Base-by-base conservation (phyloP, 2,329 filamentous ascomycete species). In the Ceratocystis albifundus region DNA sequence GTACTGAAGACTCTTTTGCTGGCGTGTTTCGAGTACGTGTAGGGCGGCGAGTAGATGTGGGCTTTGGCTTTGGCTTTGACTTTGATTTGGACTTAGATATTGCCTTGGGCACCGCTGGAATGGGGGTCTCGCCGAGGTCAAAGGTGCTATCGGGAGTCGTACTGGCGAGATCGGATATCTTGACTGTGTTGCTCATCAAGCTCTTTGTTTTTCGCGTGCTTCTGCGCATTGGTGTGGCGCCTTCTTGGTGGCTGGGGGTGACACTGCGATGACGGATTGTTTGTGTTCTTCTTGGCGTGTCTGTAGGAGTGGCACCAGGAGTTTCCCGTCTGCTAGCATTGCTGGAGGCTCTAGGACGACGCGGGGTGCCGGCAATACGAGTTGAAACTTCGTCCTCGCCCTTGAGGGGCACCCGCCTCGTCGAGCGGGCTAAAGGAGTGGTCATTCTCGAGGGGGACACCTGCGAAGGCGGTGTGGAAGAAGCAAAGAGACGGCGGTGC, bases 401-500 rank as follows among this genome's bases (percentile, higher is more conserved):
- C 22, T 67, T 67, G 32, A 67, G 55, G 28, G 66, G 66, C 30
- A 67, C 66, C 12, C 62, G 66, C n/a, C 59, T 44, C 3, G 66
- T 61, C 12, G 66, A 65, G 36, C 62, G 61, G 6, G 32, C 20
- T 15, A 41, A 62, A 46, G 48, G 48, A 6, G 48, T 28, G 20
- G 25, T 15, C 45, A 22, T 45, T 12, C n/a, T 22, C 22, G 44
- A 25, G 20, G 41, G 61, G 7, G 61, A 15, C 22, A 4, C 8
- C 20, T 53, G 48, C 6, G 48, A 10, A 53, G 66, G 46, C 32
- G 32, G 76, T 3, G 78, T 79, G 4, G 77, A 74, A 32, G 74
- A 76, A 75, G 59, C 62, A 70, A 81, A 81, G 17, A 81, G 72
- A 67, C 74, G 76, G 46, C 78, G 74, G 67, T 75, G 73, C 65